Base-by-base conservation (phyloP, 2,329 filamentous ascomycete genomes). In the Dactylellina drechsleri region DNA sequence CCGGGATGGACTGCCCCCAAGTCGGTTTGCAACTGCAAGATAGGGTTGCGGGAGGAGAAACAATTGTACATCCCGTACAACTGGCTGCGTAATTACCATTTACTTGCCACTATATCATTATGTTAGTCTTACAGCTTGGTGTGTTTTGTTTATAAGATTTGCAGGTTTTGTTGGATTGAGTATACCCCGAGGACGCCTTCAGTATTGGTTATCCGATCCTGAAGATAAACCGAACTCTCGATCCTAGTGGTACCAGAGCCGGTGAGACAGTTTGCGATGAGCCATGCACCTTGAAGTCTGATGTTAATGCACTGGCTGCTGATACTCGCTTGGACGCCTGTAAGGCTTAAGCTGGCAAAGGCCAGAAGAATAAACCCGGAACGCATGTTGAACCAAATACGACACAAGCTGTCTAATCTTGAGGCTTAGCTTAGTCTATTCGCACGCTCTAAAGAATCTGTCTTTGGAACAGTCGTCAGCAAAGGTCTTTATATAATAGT, bases 281-380 rank as follows among this genome's bases (percentile, higher is more conserved):
- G 40, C 71, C 71, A 75, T 26, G 26, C 13, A 52, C 50, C 50
- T 28, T 59, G 58, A 18, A 75, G 23, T 23, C 64, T 59, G 12
- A 75, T 43, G 28, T 75, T 75, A 52, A 59, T 75, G 28, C 71
- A 75, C 31, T 68, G 53, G 64, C 71, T 75, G 64, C 71, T 75
- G n/a, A 75, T 54, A 20, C 49, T 68, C 4, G 71, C 71, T 12
- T 68, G 71, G 4, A 53, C 71, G n/a, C 43, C 49, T 15, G 43
- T 36, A 13, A 74, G 10, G 56, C 56, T 8, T 2, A 68, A 40
- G 20, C 58, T 43, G 31, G 71, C 64, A n/a, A 62, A 23, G 5
- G 60, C 49, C 8, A 75, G 7, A 26, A 65, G 20, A 15, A 47
- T 40, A 16, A 52, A 65, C 26, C 45, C 52, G 41, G 15, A 45